A percentile compares a stretch with the other conserved stretches of the same genome.
Conservation (phyloP, 108 stramenopile species). For the Discostella stelligeroides region DNA sequence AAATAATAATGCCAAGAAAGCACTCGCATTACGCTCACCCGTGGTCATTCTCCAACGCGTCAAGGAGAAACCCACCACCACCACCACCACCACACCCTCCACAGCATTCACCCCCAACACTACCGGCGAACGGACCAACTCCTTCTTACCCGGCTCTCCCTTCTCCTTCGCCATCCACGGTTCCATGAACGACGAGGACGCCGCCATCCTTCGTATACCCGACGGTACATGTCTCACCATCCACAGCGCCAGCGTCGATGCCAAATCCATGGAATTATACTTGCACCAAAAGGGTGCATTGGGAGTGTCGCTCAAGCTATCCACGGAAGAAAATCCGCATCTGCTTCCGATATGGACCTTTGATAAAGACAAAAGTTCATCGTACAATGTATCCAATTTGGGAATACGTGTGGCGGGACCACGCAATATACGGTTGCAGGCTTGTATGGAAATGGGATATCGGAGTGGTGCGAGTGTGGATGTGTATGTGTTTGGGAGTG, state of each 20-base stretch:
- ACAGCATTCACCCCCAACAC: slow-evolving; percentile 21
- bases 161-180: slow-evolving; percentile 41
- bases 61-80: slow-evolving; percentile 39
- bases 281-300: slow-evolving; percentile 37
- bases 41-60: slow-evolving; percentile 34
- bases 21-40: slow-evolving; percentile 29
- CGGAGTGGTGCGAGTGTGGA: slow-evolving; percentile 40
- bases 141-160: slow-evolving; percentile 46
- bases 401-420: slow-evolving; percentile 37
- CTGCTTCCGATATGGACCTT: slow-evolving; percentile 50
- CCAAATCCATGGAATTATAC: slow-evolving; percentile 31
- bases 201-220: slow-evolving; percentile 38
- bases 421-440: slow-evolving; percentile 33
- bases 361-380: slow-evolving; percentile 21
- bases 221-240: slow-evolving; percentile 41
- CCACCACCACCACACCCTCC: not conserved
- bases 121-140: slow-evolving; percentile 22
- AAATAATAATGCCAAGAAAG: slow-evolving; percentile 20
- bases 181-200: slow-evolving; percentile 32
- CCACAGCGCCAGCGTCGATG: slow-evolving; percentile 27
- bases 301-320: slow-evolving; percentile 33
- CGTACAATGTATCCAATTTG: slow-evolving; percentile 36
- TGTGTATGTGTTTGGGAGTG: slow-evolving; percentile 45
- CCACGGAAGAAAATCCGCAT: slow-evolving; percentile 45
- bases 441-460: slow-evolving; percentile 51